A percentile compares a stretch with the other conserved stretches of the same genome.
These are phyloP conservation scores for Metschnikowia arizonensis DNA, from an alignment of 805 yeast genomes.

Conservation along the genomic window DNA sequence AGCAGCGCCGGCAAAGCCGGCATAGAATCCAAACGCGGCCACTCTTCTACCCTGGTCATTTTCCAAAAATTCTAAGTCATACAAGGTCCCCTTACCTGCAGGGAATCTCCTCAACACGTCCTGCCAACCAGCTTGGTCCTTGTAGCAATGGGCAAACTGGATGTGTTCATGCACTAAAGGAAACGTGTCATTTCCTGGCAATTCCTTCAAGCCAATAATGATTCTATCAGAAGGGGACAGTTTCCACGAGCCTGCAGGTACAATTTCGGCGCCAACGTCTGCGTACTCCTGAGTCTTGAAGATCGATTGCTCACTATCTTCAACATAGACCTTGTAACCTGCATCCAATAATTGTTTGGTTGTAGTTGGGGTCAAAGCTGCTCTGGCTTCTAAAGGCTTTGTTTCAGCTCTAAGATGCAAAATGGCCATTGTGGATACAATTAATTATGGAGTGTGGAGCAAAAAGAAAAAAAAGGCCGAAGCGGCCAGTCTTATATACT, in stretches of 20 bases:
- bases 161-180: conserved; percentile 95
- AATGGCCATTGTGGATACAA: conserved; percentile 37
- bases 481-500: conserved; percentile 1
- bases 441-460: neutral
- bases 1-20: conserved; percentile 99
- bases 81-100: conserved; percentile 83
- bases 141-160: conserved; percentile 98
- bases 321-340: conserved; percentile 86
- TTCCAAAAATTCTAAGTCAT: conserved; percentile 91
- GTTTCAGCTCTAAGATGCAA: conserved; percentile 95
- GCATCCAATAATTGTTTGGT: conserved; percentile 79
- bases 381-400: conserved; percentile 95
- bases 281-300: conserved; percentile 74
- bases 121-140: conserved; percentile 96
- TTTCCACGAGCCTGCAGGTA: conserved; percentile 92
- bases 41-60: conserved; percentile 96
- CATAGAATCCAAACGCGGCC: conserved; percentile 99
- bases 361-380: conserved; percentile 91
- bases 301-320: conserved; percentile 79
- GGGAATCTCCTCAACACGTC: conserved; percentile 87
- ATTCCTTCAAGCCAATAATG: conserved; percentile 89
- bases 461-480: neutral
- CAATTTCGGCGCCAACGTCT: conserved; percentile 78
- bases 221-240: conserved; percentile 86
- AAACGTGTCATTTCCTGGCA: conserved; percentile 84